Percentiles rank a stretch among this genome's conserved stretches.
These are phyloP conservation scores for Phytophthora hibernalis DNA, from an alignment of 352 stramenopile genomes.

Conservation along the genomic window DNA sequence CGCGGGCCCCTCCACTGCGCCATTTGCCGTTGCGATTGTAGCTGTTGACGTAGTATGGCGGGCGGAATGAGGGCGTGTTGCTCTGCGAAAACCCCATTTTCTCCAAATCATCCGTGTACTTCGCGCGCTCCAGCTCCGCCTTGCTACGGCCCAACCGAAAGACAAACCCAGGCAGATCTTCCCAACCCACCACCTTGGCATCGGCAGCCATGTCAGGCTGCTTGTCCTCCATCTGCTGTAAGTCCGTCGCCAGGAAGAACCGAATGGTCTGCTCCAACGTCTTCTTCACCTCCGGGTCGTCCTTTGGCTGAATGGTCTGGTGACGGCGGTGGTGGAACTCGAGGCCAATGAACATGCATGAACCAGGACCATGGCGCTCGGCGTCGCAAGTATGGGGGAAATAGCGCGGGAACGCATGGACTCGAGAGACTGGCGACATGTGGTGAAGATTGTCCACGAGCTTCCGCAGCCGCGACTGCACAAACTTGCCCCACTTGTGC, in stretches of 20 bases:
- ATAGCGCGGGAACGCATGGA: constrained; percentile 76
- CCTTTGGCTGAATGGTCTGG: constrained; percentile 44
- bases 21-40: constrained; percentile 63
- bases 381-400: constrained; percentile 62
- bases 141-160: constrained; percentile 58
- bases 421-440: constrained; percentile 58
- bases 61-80: constrained; percentile 54
- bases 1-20: constrained; percentile 45
- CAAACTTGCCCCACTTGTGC: constrained; percentile 86
- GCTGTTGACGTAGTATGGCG: constrained; percentile 52
- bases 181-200: constrained; percentile 62
- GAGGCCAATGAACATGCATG: constrained; percentile 86
- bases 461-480: constrained; percentile 82
- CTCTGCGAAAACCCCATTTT: constrained; percentile 59
- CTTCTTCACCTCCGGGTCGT: constrained; percentile 76
- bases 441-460: constrained; percentile 80
- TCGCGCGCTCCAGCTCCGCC: constrained; percentile 57
- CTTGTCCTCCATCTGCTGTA: constrained; percentile 84
- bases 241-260: constrained; percentile 84
- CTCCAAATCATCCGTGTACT: constrained; percentile 74
- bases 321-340: constrained; percentile 69
- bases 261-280: constrained; percentile 82
- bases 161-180: constrained; percentile 75
- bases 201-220: constrained; percentile 72
- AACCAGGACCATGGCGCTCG: constrained; percentile 48